Evolutionary conservation across 345 rosid species (phyloP), one percentile per base, ranked within the genome.

Genomic region (Lumnitzera littorea): DNA sequence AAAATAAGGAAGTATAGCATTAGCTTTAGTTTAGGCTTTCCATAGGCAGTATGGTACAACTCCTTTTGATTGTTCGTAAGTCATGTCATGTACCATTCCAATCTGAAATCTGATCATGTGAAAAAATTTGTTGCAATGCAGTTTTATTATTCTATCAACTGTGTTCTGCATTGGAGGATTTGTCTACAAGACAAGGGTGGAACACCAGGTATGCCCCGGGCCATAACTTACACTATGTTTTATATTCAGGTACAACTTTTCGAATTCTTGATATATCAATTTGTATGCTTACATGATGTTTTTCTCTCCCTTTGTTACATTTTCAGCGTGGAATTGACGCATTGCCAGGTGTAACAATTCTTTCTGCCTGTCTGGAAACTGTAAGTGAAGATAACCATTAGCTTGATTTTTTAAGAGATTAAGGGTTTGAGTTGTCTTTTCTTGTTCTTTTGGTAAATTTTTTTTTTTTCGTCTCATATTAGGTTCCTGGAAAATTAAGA

Each of bases 251-350:
- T 36, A 36, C 43, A 5, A 36, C 43, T 36, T 36, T 6, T 36
- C 43, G 7, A 36, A 36, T 5, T 36, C 43, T 29, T 1, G 3
- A 6, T 29, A 36, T 36, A 9, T 36, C 5, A 36, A 36, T 4
- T 36, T 36, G 43, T 36, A 36, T 36, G 43, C 43, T 36, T 36
- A 36, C 43, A 36, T 7, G 43, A 36, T 36, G 43, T 9, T 36
- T 36, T 36, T 1, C 11, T 9, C 43, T 16, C 25, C 46, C 15
- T 3, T 1, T 58, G 20, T 15, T 43, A 20, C 2, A 41, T 46
- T 48, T 67, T 71, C 96, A 94, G 99, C 87, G 61, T 11, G 99
- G 99, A 51, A 76, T 78, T 57, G 92, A 94, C 72, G 97, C 99
- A 59, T 76, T 94, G 59, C 99, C 97, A 0, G 97, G 99, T 60